These are phyloP conservation scores for Phylloporus rhodoxanthus DNA, from an alignment of 768 basidiomycete species.

Conservation along the genomic window DNA sequence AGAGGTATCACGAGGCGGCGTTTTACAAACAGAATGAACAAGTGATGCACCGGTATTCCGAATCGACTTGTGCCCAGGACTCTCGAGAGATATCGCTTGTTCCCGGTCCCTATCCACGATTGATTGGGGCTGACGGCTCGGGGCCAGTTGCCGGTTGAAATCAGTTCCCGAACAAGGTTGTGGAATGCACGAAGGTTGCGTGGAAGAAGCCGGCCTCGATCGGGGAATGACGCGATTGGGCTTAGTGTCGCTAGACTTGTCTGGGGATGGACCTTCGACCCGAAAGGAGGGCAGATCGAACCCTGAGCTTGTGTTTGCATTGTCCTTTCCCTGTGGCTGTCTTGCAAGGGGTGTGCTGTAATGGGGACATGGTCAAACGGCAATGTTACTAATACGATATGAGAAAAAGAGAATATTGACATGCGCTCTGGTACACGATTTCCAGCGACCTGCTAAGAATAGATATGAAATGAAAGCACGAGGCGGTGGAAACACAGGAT, in stretches of 20 bases:
- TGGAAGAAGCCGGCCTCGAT: conserved; percentile 3
- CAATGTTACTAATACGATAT: conserved; percentile 6
- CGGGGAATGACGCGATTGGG: background rate
- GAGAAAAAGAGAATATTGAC: conserved; percentile 11
- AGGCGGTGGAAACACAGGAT: background rate
- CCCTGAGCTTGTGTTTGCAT: conserved; percentile 9
- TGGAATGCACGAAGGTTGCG: background rate
- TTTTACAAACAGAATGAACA: background rate
- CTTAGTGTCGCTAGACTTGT: background rate
- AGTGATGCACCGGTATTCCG: background rate
- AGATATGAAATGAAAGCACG: background rate
- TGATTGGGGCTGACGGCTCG: background rate
- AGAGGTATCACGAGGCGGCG: background rate
- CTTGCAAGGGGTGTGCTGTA: conserved; percentile 6
- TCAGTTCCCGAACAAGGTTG: background rate
- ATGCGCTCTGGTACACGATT: conserved; percentile 6
- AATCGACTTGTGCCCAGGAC: background rate
- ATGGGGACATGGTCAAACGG: conserved; percentile 6
- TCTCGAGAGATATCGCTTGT: background rate
- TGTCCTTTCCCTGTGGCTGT: conserved; percentile 6
- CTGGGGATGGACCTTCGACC: conserved; percentile 14
- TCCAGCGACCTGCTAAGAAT: conserved; percentile 7
- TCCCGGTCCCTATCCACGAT: background rate
- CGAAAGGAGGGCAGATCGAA: conserved; percentile 17
- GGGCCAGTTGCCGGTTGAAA: conserved; percentile 1